Evolutionary conservation across 495 filamentous ascomycete species (phyloP).

Genomic region (Poronia punctata): DNA sequence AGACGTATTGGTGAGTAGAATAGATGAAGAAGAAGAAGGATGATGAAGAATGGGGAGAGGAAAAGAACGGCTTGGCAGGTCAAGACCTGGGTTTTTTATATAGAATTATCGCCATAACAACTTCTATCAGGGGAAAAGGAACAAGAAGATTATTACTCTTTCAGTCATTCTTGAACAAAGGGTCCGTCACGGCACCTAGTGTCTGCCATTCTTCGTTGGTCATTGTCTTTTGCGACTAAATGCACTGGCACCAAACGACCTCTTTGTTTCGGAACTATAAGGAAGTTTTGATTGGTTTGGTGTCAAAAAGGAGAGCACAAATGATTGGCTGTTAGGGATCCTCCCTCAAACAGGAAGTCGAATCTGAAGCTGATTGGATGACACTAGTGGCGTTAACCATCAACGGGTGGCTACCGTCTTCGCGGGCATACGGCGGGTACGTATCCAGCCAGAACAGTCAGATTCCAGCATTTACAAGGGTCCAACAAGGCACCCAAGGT

Average conservation of each 20-base stretch:
- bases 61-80: slow-evolving; percentile 1
- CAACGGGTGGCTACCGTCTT: no score
- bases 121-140: no score
- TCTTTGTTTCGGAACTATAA: not conserved
- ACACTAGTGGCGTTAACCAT: no score
- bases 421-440: no score
- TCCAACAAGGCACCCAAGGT: no score
- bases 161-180: not conserved
- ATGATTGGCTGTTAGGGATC: slow-evolving; percentile 1
- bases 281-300: not conserved
- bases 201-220: no score
- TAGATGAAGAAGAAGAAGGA: not conserved
- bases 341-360: not conserved
- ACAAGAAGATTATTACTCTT: not conserved
- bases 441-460: no score
- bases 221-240: not conserved
- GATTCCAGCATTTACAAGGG: no score
- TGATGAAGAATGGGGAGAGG: not conserved
- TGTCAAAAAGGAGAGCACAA: not conserved
- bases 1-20: not conserved
- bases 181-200: not conserved
- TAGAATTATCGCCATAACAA: no score
- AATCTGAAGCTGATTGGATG: not conserved
- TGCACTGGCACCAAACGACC: not conserved
- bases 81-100: no score